Base-by-base conservation (phyloP, 2,329 filamentous ascomycete species). In the Colletotrichum cereale region DNA sequence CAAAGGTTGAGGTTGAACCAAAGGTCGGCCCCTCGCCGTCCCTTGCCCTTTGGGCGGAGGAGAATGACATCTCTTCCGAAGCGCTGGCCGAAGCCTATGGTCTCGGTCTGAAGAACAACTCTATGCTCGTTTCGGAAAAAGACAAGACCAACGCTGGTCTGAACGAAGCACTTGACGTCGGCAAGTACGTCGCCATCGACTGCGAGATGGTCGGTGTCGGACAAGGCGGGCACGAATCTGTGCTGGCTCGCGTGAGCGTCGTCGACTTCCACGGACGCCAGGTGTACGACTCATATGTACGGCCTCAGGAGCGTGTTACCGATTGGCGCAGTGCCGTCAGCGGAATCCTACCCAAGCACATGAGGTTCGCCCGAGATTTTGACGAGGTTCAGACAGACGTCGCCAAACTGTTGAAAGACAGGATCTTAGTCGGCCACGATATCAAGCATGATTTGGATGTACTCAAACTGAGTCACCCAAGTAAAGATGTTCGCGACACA, bases 141-240 rank as follows among this genome's bases (percentile, higher is more conserved):
- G 86, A 87, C 61, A 86, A 85, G 55, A 83, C 91, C 73, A 93
- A 94, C 77, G 87, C 89, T 55, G 92, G 92, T 0, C 83, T 90
- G 4, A 87, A 88, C 2, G 80, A 84, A 31, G 89, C 87, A 7
- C 83, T 92, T 44, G 89, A 94, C 64, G 84, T 95, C 26, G 96
- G 96, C 62, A 97, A 96, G 86, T 99, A 97, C 80, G 84, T 99
- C 52, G 93, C 93, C 26, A 89, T 99, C 57, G 96, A 99, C 84
- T 99, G 96, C 81, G 96, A 99, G 83, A 99, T 99, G 96, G 96
- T 99, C 34, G 96, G 96, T 58, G 90, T 97, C 16, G 93, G 92
- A 0, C 88, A 89, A 1, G 90, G 90, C 62, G 88, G 90, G 29
- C 86, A 91, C 74, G 88, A 91, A 78, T 95, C 94, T 44, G 91